These are phyloP conservation scores for Syncephalastrum racemosum DNA, from an alignment of 371 early-diverging fungal species.

Conservation along the genomic window DNA sequence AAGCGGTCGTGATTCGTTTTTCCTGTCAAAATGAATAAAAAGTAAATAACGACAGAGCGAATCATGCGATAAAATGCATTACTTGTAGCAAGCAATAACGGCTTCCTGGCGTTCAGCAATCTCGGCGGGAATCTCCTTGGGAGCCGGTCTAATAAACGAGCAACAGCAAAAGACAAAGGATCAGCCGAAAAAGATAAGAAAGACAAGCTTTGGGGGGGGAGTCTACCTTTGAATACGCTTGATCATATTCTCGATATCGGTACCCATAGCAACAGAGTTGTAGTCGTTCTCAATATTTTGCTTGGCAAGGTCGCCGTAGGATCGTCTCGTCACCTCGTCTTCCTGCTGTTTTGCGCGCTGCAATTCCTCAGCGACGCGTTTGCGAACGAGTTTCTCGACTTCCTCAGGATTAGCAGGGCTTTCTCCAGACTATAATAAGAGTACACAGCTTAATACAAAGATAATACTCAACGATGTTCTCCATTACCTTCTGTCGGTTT, in stretches of 20 bases:
- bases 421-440: slow-evolving; percentile 6
- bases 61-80: slow-evolving; percentile 6
- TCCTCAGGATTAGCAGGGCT: slow-evolving; percentile 31
- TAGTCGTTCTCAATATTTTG: slow-evolving; percentile 44
- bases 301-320: slow-evolving; percentile 39
- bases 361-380: slow-evolving; percentile 46
- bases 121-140: slow-evolving; percentile 38
- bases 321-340: slow-evolving; percentile 27
- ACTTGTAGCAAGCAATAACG: slow-evolving; percentile 51
- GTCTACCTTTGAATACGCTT: slow-evolving; percentile 45
- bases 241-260: slow-evolving; percentile 49
- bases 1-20: slow-evolving; percentile 54
- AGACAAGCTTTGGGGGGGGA: background rate
- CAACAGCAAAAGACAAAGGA: background rate
- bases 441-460: background rate
- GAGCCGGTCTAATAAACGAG: slow-evolving; percentile 27
- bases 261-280: slow-evolving; percentile 43
- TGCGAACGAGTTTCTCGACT: slow-evolving; percentile 41
- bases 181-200: background rate
- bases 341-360: slow-evolving; percentile 30
- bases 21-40: slow-evolving; percentile 18
- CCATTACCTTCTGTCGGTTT: slow-evolving; percentile 28
- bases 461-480: background rate
- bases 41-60: background rate
- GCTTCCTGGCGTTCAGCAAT: slow-evolving; percentile 46